phyloP scores from a whole-genome alignment of 2,329 filamentous ascomycete genomes.

The Sordariomycetes sp. region DNA sequence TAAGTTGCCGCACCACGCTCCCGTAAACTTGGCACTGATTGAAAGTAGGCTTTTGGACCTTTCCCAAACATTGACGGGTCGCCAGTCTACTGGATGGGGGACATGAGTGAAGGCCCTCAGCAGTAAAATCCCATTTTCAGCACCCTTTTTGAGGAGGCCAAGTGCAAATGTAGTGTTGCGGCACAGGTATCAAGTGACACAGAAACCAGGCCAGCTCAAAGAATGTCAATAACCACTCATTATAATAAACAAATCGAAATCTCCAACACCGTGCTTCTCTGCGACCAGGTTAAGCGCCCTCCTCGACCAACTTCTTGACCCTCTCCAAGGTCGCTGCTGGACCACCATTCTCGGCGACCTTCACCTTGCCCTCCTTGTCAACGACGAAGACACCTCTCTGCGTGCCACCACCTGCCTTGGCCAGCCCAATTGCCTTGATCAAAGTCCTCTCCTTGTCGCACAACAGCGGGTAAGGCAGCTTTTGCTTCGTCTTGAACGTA shows the following conservation, averaged over 20 bases:
- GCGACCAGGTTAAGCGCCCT: slow-evolving; percentile 9
- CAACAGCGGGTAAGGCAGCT: slow-evolving; percentile 77
- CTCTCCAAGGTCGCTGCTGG: slow-evolving; percentile 70
- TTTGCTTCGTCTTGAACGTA: slow-evolving; percentile 85
- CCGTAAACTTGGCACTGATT: background rate
- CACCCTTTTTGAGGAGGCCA: too few relatives aligned
- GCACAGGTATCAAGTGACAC: too few relatives aligned
- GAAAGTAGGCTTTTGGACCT: background rate
- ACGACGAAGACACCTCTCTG: slow-evolving; percentile 82
- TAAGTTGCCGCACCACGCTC: background rate
- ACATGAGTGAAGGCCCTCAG: too few relatives aligned
- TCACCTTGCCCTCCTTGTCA: slow-evolving; percentile 71
- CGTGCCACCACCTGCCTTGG: slow-evolving; percentile 74
- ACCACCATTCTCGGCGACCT: slow-evolving; percentile 65
- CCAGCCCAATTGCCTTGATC: slow-evolving; percentile 80
- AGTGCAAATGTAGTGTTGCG: too few relatives aligned
- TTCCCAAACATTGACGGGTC: background rate
- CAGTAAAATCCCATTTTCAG: too few relatives aligned
- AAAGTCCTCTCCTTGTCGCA: slow-evolving; percentile 70
- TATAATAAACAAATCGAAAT: too few relatives aligned
- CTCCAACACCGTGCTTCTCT: too few relatives aligned
- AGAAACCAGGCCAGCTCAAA: too few relatives aligned
- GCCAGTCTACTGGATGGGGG: background rate
- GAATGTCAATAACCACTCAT: too few relatives aligned
- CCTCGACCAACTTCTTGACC: slow-evolving; percentile 61